These are phyloP conservation scores for Nevesoporus exiguus DNA, from an alignment of 768 basidiomycete species.

Conservation along the genomic window DNA sequence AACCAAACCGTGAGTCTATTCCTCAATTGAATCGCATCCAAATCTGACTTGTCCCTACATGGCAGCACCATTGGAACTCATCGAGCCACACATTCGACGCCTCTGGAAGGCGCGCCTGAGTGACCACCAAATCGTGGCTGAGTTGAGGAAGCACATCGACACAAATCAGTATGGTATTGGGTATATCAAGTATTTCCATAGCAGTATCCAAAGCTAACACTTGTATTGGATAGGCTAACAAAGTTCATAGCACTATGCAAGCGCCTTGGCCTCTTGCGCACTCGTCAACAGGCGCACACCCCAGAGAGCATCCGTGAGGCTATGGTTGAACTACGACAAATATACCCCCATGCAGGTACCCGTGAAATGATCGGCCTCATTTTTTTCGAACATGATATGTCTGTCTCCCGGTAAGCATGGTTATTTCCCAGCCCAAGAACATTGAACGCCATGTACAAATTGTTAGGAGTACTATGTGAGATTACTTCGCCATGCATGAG, in stretches of 20 bases:
- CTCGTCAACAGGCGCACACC: not conserved
- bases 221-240: not conserved
- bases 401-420: not conserved
- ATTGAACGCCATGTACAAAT: too few species aligned
- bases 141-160: not conserved
- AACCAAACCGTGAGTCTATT: too few species aligned
- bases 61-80: not conserved
- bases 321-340: not conserved
- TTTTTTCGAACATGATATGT: not conserved
- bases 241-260: not conserved
- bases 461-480: not conserved
- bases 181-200: too few species aligned
- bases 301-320: not conserved
- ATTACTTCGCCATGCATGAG: not conserved
- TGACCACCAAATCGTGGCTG: not conserved
- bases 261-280: not conserved
- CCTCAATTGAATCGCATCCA: too few species aligned
- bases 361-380: not conserved
- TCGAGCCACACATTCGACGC: not conserved
- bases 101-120: not conserved
- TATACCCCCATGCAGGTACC: not conserved
- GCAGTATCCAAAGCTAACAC: not conserved
- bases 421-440: too few species aligned
- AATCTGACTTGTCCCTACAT: too few species aligned
- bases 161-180: not conserved